Evolutionary conservation across 1,139 yeast genomes (phyloP), one percentile per base, ranked within the genome.

Genomic region (Blastobotrys buckinghamii): DNA sequence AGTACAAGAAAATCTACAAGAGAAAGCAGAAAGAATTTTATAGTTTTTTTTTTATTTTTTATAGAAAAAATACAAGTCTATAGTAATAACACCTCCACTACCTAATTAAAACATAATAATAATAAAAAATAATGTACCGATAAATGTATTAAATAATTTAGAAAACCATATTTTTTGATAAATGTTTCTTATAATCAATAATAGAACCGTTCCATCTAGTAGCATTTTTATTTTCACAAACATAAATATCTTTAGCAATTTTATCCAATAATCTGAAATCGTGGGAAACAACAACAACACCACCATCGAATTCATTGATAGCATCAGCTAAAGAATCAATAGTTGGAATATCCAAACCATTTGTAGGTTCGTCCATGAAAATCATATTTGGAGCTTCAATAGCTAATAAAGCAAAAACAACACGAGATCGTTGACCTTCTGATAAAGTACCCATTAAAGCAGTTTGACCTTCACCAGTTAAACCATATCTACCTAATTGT

Each of bases 391-490:
- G 98, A 57, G 85, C 77, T 73, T 92, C 97, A 60, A 92, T 78
- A 44, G 98, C 98, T 64, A 92, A 78, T 61, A 92, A 76, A 19
- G 98, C 98, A 66, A 92, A 94, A 53, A 92, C 98, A 58, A 92
- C 98, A 74, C 98, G 84, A 55, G 97, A 89, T 77, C 97, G 85
- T 78, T 92, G 97, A 70, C 99, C 99, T 76, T 92, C 98, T 17
- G 97, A 89, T 59, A 94, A 75, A 20, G 98, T 92, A 58, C 96
- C 97, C 97, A 92, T 94, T 70, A 87, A 90, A 46, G 97, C 88
- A 53, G 97, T 92, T 77, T 92, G 98, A 57, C 95, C 95, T 73
- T 92, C 97, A 74, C 98, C 98, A 57, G 97, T 90, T 65, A 94
- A 81, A 74, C 98, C 98, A 66, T 86, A 92, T 73, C 97, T 87